phyloP scores from a whole-genome alignment of 257 asterid species.

The Ehretia macrophylla region DNA sequence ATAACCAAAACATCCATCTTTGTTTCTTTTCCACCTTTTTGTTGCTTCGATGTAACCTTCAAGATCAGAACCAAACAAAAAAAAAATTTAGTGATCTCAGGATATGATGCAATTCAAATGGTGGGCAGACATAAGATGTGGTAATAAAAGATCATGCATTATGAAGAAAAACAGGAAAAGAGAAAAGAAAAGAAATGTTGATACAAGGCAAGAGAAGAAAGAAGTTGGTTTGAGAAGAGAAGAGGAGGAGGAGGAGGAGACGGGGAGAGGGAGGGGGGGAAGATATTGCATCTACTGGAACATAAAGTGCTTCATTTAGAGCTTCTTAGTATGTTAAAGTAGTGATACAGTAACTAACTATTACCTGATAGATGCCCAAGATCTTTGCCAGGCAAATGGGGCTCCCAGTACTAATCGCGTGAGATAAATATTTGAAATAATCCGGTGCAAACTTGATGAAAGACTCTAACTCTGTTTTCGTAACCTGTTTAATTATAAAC shows the following conservation, averaged over 20 bases:
- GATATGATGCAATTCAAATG: neutral
- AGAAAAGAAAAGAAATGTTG: too few species aligned
- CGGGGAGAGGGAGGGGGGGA: too few species aligned
- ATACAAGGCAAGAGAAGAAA: too few species aligned
- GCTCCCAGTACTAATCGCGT: slow-evolving; percentile 51
- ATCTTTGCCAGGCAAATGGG: slow-evolving; percentile 83
- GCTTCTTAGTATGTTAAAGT: neutral
- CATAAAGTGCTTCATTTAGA: neutral
- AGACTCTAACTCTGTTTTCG: slow-evolving; percentile 74
- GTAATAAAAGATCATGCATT: too few species aligned
- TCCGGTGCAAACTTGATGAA: slow-evolving; percentile 63
- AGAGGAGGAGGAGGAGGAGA: too few species aligned
- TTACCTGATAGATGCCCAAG: slow-evolving; percentile 85
- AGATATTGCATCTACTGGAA: too few species aligned
- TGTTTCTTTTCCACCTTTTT: slow-evolving; percentile 71
- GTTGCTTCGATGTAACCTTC: slow-evolving; percentile 60
- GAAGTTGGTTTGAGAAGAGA: too few species aligned
- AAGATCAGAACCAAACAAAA: slow-evolving; percentile 18
- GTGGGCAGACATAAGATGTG: too few species aligned
- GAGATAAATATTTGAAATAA: slow-evolving; percentile 66
- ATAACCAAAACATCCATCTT: slow-evolving; percentile 79
- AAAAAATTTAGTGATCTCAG: slow-evolving; percentile 11
- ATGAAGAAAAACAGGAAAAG: too few species aligned
- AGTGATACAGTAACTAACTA: neutral
- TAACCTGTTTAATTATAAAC: slow-evolving; percentile 75